Conservation (phyloP, 441 rosid genomes). For the Metrosideros polymorpha region DNA sequence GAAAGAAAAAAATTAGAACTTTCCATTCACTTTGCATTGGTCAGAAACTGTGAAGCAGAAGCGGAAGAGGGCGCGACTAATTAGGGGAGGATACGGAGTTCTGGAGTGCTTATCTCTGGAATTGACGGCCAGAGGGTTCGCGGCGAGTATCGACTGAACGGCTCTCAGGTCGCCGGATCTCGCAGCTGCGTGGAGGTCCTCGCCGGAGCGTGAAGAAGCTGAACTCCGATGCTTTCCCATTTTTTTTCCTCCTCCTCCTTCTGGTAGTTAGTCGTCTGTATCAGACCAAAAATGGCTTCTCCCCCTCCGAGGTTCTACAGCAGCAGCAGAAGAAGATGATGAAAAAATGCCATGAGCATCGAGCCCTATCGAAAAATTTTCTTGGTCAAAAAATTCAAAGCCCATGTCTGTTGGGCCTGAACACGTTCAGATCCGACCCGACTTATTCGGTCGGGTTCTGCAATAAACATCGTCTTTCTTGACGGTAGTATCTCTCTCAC, state of each 20-base stretch:
- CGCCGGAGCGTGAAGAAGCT: neutral
- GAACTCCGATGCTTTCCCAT: neutral
- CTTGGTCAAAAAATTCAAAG: neutral
- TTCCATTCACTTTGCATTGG: no score
- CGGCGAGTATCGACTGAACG: slow-evolving; percentile 39
- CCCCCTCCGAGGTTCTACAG: neutral
- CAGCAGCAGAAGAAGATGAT: neutral
- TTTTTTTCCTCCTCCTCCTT: neutral
- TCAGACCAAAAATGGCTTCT: neutral
- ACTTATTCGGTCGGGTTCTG: neutral
- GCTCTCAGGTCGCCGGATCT: slow-evolving; percentile 71
- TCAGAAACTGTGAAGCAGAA: no score
- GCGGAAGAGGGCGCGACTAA: neutral
- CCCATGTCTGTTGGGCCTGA: neutral
- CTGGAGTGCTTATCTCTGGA: slow-evolving; percentile 92
- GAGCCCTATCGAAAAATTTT: neutral
- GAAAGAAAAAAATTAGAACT: no score
- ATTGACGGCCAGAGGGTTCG: slow-evolving; percentile 61
- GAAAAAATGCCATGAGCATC: neutral
- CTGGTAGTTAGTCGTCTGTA: neutral
- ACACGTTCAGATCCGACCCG: neutral
- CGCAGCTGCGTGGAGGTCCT: slow-evolving; percentile 66
- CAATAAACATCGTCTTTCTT: neutral
- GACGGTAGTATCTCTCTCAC: no score
- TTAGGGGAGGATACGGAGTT: slow-evolving; percentile 69